Percentiles rank a stretch among this genome's conserved stretches.
These are phyloP conservation scores for Dendrobium chrysotoxum DNA, from an alignment of 106 monocot genomes.

Conservation along the genomic window DNA sequence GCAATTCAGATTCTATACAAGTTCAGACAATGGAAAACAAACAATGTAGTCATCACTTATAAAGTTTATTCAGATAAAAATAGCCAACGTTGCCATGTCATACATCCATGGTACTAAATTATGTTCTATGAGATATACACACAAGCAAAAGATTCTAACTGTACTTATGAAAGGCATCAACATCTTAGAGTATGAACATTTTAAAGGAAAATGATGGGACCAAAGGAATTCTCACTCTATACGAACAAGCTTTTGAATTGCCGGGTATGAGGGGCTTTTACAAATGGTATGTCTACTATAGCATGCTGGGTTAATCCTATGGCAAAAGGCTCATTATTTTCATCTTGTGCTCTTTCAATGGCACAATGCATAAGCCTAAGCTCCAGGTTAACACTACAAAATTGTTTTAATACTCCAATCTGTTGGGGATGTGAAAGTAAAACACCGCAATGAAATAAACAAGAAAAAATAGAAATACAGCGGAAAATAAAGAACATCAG, in stretches of 20 bases:
- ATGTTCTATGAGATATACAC: background rate
- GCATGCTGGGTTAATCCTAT: too few species aligned
- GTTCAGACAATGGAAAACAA: background rate
- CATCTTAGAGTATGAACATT: background rate
- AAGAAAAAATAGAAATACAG: too few species aligned
- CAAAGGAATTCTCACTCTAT: background rate
- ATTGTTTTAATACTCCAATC: too few species aligned
- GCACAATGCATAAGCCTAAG: too few species aligned
- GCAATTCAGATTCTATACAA: background rate
- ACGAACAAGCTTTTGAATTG: background rate
- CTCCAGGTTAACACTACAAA: too few species aligned
- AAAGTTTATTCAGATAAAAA: background rate
- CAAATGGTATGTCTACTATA: too few species aligned
- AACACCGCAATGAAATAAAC: too few species aligned
- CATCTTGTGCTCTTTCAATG: too few species aligned
- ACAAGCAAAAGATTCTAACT: background rate
- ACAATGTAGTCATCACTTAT: background rate
- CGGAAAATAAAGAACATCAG: too few species aligned
- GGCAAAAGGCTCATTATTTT: too few species aligned
- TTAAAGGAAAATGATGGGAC: background rate
- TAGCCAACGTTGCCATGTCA: background rate
- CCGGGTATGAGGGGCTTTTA: too few species aligned
- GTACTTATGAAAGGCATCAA: background rate
- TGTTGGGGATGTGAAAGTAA: too few species aligned
- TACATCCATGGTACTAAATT: background rate